phyloP scores from a whole-genome alignment of 2,329 filamentous ascomycete species.

The Pseudocercospora eumusae region DNA sequence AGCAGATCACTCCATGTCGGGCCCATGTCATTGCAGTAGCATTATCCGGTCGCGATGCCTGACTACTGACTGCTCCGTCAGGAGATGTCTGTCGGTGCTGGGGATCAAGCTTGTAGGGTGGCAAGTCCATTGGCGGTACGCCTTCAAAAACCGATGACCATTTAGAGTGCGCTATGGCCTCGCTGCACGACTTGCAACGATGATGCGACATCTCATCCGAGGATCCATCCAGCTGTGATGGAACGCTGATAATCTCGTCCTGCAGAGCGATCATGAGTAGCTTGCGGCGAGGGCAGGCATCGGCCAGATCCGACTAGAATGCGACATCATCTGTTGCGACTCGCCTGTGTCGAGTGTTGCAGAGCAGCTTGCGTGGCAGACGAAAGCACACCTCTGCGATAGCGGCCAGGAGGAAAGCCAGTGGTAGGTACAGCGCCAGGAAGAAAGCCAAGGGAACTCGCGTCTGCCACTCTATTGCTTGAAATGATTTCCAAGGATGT shows the following conservation, averaged over 20 bases:
- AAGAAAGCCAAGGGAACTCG: conserved; percentile 22
- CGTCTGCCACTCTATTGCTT: conserved; percentile 2
- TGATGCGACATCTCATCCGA: conserved; percentile 2
- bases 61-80: neutral
- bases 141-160: neutral
- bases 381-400: conserved; percentile 22
- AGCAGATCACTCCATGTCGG: neutral
- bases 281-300: conserved; percentile 19
- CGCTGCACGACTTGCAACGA: neutral
- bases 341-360: conserved; percentile 6
- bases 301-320: conserved; percentile 18
- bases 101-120: neutral
- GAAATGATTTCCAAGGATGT: conserved; percentile 22
- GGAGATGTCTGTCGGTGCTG: neutral
- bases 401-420: conserved; percentile 18
- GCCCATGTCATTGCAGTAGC: neutral
- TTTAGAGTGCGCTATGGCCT: neutral
- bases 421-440: conserved; percentile 20
- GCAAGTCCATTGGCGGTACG: neutral
- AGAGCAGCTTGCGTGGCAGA: conserved; percentile 19
- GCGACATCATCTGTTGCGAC: conserved; percentile 13
- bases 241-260: conserved; percentile 18
- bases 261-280: conserved; percentile 21
- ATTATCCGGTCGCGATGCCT: neutral
- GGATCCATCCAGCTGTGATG: conserved; percentile 13